A percentile compares a stretch with the other conserved stretches of the same genome.
Conservation (phyloP, 192 early-diverging fungal species). For the Backusella luteola region DNA sequence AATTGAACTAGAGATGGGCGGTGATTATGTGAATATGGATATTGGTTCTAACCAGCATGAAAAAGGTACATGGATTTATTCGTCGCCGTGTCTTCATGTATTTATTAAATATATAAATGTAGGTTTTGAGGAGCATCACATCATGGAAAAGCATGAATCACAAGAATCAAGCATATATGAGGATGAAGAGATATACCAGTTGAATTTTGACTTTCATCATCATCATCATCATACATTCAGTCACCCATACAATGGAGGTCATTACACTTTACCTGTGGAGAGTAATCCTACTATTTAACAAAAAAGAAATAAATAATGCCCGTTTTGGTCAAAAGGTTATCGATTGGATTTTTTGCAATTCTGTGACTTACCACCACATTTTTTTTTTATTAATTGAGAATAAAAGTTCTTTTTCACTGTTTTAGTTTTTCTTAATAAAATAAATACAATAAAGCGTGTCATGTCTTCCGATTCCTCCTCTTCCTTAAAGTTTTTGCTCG, state of each 20-base stretch:
- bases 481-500: slow-evolving; percentile 53
- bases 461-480: background rate
- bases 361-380: too few relatives aligned
- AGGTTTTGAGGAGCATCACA: too few relatives aligned
- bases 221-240: background rate
- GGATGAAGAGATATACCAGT: background rate
- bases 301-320: too few relatives aligned
- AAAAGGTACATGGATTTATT: background rate
- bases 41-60: background rate
- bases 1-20: background rate
- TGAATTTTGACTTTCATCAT: background rate
- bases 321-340: too few relatives aligned
- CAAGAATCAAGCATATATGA: too few relatives aligned
- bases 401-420: background rate
- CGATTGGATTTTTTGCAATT: too few relatives aligned
- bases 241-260: background rate
- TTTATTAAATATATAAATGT: too few relatives aligned
- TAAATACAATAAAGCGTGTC: background rate
- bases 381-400: too few relatives aligned
- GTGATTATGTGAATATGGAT: background rate
- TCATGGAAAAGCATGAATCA: too few relatives aligned
- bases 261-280: background rate
- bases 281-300: background rate
- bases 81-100: too few relatives aligned
- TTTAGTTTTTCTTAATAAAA: background rate